Base-by-base conservation (phyloP, 2,329 filamentous ascomycete species). In the Aspergillus sp. region DNA sequence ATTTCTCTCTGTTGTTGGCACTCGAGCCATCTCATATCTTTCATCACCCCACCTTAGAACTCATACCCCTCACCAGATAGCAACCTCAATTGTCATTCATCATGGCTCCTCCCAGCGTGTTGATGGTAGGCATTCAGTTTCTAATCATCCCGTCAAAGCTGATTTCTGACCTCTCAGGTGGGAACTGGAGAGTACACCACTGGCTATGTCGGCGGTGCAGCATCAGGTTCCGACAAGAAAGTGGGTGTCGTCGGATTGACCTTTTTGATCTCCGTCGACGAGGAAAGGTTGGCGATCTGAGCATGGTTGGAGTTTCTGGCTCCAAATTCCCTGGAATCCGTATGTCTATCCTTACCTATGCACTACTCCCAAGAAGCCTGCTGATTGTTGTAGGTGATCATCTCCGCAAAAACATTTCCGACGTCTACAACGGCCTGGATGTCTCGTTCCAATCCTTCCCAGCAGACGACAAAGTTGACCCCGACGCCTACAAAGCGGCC, bases 111-210 rank as follows among this genome's bases (percentile, higher is more conserved):
- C 74, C 85, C 49, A 83, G 80, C 54, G 82, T 86, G 54, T 73
- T 86, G 62, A 86, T 86, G 82, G 82, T 82, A 58, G 61, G 72
- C 60, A 42, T 51, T 41, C 40, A 30, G 30, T 9, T 34, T 31
- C 31, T 39, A 29, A 32, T 8, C 19, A 40, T 38, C 26, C 33
- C 32, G 40, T 34, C 10, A 34, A 39, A 48, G 34, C 43, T 51
- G 32, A 53, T 19, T 2, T 19, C 33, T 11, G 9, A 40, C 27
- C 26, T 12, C 11, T 19, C 48, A 84, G 86, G 81, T 95, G 46
- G 90, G 90, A 52, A 95, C 90, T 8, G 91, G 90, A 60, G 90
- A 96, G 77, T 96, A 96, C 77, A 96, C 91, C 58, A 96, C 91
- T 35, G 90, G 90, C 45, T 96, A 93, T 57, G 90, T 95, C 45